Percentiles rank a stretch among this genome's conserved stretches.
Conservation (phyloP, 768 basidiomycete species). For the Lactarius hatsudake region DNA sequence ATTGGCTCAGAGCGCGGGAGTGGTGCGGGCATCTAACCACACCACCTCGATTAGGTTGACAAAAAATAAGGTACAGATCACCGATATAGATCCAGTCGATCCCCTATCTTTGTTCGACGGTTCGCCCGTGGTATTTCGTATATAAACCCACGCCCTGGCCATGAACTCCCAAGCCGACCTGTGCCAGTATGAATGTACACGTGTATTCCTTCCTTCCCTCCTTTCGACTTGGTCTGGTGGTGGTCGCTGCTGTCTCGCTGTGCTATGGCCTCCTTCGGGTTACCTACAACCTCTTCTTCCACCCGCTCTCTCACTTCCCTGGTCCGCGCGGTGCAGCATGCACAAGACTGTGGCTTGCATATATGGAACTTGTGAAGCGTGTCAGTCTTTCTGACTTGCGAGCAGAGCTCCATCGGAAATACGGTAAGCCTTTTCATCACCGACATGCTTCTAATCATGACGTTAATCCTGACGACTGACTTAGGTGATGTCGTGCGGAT, state of each 20-base stretch:
- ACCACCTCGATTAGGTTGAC: neutral
- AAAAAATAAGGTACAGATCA: neutral
- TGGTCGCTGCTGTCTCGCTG: neutral
- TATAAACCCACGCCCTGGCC: neutral
- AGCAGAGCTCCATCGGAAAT: conserved; percentile 13
- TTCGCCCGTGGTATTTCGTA: neutral
- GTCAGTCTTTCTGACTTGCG: conserved; percentile 17
- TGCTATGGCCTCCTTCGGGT: conserved; percentile 1
- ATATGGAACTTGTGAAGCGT: conserved; percentile 12
- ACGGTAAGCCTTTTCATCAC: neutral
- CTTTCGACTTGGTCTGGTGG: neutral
- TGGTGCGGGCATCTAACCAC: neutral
- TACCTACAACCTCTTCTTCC: conserved; percentile 15
- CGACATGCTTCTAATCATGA: neutral
- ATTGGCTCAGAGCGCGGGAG: neutral
- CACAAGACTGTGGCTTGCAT: conserved; percentile 22
- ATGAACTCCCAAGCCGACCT: neutral
- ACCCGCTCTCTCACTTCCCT: conserved; percentile 20
- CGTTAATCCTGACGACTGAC: neutral
- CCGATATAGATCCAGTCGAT: neutral
- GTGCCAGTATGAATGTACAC: neutral
- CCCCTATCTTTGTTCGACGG: neutral
- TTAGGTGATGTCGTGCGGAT: conserved; percentile 21
- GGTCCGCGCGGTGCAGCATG: conserved; percentile 23
- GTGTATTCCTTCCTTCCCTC: neutral